phyloP scores from a whole-genome alignment of 2,329 filamentous ascomycete species.

The Didymella lethalis region DNA sequence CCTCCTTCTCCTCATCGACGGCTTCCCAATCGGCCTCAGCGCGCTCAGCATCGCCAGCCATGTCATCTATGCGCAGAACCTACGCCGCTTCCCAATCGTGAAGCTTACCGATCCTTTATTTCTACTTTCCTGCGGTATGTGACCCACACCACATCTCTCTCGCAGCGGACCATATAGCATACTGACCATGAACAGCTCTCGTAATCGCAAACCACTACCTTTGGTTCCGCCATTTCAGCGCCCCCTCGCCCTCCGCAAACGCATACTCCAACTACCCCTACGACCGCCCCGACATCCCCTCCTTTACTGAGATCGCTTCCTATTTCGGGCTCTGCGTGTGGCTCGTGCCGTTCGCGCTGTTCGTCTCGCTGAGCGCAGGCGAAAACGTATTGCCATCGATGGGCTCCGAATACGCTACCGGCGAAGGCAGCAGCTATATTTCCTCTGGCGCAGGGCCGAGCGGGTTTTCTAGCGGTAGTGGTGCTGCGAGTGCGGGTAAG shows the following conservation, averaged over 20 bases:
- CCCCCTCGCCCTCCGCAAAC: conserved; percentile 59
- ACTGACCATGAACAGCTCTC: conserved; percentile 63
- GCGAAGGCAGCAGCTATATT: conserved; percentile 61
- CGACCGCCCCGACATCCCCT: conserved; percentile 74
- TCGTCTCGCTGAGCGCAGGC: conserved; percentile 90
- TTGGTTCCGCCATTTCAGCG: conserved; percentile 94
- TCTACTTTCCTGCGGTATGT: conserved; percentile 78
- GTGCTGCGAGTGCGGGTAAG: conserved; percentile 35
- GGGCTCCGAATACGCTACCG: conserved; percentile 76
- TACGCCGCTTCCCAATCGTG: conserved; percentile 78
- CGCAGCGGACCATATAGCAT: neutral
- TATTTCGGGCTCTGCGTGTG: conserved; percentile 97
- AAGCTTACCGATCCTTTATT: conserved; percentile 89
- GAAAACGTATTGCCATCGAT: conserved; percentile 96
- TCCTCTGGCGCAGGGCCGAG: conserved; percentile 48
- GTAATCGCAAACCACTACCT: conserved; percentile 92
- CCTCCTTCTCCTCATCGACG: conserved; percentile 79
- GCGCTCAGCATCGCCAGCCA: conserved; percentile 81
- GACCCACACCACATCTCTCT: no score
- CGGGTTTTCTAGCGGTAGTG: conserved; percentile 40
- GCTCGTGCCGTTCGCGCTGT: conserved; percentile 93
- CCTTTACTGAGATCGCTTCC: conserved; percentile 91
- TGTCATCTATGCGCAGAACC: conserved; percentile 85
- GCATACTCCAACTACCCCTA: conserved; percentile 63
- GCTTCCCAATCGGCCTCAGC: conserved; percentile 80